These are phyloP conservation scores for Cryptococcus sp. DNA, from an alignment of 1,284 basidiomycete genomes.

Conservation along the genomic window DNA sequence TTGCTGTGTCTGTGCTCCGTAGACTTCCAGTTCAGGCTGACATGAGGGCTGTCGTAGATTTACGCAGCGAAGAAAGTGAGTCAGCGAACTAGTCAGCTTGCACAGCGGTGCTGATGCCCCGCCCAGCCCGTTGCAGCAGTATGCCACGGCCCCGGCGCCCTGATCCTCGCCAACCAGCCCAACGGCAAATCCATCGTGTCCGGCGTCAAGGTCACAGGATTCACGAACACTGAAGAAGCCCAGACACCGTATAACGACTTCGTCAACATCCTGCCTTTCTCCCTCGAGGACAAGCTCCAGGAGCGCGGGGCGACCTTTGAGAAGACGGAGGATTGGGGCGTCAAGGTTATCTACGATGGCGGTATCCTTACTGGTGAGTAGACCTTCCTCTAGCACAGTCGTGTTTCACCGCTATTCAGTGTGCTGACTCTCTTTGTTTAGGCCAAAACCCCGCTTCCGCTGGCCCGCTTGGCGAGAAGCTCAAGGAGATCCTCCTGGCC, in stretches of 20 bases:
- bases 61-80: constrained; percentile 60
- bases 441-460: constrained; percentile 76
- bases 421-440: constrained; percentile 25
- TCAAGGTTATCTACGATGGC: constrained; percentile 57
- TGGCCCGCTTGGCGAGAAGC: constrained; percentile 38
- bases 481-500: constrained; percentile 34
- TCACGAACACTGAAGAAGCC: constrained; percentile 72
- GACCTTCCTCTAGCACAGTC: neutral
- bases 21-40: too few relatives aligned
- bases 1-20: too few relatives aligned
- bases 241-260: constrained; percentile 44
- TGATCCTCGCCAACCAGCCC: constrained; percentile 61
- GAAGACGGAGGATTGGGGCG: constrained; percentile 61
- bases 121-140: constrained; percentile 58
- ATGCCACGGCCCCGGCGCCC: constrained; percentile 72
- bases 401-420: neutral
- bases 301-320: constrained; percentile 67
- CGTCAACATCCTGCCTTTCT: constrained; percentile 62
- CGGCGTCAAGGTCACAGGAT: constrained; percentile 64
- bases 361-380: constrained; percentile 53
- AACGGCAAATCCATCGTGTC: constrained; percentile 64
- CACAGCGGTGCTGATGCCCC: too few relatives aligned
- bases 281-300: constrained; percentile 65
- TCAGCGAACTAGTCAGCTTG: neutral
- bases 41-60: constrained; percentile 55